Base-by-base conservation (phyloP, 2,329 filamentous ascomycete genomes). In the Magnaporthiopsis rhizophila region DNA sequence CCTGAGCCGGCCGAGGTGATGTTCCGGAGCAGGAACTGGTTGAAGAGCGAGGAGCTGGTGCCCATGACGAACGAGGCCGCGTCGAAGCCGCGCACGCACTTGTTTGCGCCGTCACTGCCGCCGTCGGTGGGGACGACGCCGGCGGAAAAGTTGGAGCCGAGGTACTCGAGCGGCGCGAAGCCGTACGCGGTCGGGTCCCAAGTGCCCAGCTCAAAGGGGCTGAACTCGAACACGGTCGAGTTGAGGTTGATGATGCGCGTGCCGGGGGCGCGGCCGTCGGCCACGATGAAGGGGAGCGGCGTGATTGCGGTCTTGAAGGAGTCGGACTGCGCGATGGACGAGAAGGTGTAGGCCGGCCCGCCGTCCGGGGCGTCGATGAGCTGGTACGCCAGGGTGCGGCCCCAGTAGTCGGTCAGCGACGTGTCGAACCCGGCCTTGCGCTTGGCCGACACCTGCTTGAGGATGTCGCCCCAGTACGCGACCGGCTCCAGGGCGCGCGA, bases 371-470 rank as follows among this genome's bases (percentile, higher is more conserved):
- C 89, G 72, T 94, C 90, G 72, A 97, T 84, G 61, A 97, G 83
- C 77, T 97, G 92, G 76, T 89, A 96, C 1, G 88, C 88, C n/a
- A 97, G 81, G 60, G 90, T 90, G 65, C 92, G 89, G 34, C 90
- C 91, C 89, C 92, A 96, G 74, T 92, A 92, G 77, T 97, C 93
- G 0, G 93, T 97, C 65, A 97, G 81, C 11, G 90, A 89, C 3
- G 84, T 85, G 59, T 87, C 78, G 71, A 82, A 92, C 1, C 86
- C 85, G 21, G 87, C 87, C 65, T 87, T 75, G 1, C 71, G 69
- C 77, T 93, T 94, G 26, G 71, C 76, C 0, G 76, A 65, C 0
- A 91, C 88, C n/a, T 85, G 79, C 32, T 81, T 74, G 21, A 77
- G 72, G 8, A 94, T 75, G 38, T 84, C 79, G 7, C 72, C 74